Evolutionary conservation across 768 basidiomycete genomes (phyloP).

Genomic region (Kwoniella sp.): DNA sequence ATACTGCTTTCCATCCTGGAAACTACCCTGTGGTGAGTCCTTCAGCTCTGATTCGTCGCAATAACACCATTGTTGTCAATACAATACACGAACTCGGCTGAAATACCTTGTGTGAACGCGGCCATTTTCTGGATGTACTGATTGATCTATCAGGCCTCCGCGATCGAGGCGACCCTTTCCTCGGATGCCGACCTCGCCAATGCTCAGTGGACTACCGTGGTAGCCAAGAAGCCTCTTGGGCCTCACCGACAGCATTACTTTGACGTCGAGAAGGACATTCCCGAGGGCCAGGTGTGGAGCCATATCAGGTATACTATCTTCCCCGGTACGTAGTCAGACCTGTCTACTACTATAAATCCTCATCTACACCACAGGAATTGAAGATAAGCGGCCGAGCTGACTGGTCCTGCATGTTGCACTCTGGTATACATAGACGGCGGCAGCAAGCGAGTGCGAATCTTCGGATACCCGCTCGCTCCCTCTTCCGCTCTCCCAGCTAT

Average conservation of each 20-base stretch:
- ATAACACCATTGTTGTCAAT: neutral
- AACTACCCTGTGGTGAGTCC: slow-evolving; percentile 72
- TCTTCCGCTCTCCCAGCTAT: neutral
- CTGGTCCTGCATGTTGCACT: neutral
- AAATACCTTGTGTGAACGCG: too few species aligned
- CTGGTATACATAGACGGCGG: slow-evolving; percentile 69
- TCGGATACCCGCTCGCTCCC: slow-evolving; percentile 63
- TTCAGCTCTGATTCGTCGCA: too few species aligned
- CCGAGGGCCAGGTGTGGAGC: slow-evolving; percentile 63
- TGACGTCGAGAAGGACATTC: slow-evolving; percentile 68
- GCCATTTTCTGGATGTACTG: neutral
- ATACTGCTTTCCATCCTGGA: slow-evolving; percentile 93
- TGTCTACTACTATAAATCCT: too few species aligned
- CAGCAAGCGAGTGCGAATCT: slow-evolving; percentile 83
- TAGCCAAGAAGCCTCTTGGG: slow-evolving; percentile 77
- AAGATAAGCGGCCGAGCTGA: neutral
- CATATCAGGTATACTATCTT: slow-evolving; percentile 87
- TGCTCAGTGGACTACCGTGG: slow-evolving; percentile 70
- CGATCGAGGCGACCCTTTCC: slow-evolving; percentile 30
- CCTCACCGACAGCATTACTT: slow-evolving; percentile 89
- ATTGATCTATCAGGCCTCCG: slow-evolving; percentile 35
- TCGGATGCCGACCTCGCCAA: slow-evolving; percentile 53
- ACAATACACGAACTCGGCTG: too few species aligned
- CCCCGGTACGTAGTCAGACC: slow-evolving; percentile 62
- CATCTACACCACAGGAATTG: too few species aligned